phyloP scores from a whole-genome alignment of 305 asterid species.

The Plantago coronopus region DNA sequence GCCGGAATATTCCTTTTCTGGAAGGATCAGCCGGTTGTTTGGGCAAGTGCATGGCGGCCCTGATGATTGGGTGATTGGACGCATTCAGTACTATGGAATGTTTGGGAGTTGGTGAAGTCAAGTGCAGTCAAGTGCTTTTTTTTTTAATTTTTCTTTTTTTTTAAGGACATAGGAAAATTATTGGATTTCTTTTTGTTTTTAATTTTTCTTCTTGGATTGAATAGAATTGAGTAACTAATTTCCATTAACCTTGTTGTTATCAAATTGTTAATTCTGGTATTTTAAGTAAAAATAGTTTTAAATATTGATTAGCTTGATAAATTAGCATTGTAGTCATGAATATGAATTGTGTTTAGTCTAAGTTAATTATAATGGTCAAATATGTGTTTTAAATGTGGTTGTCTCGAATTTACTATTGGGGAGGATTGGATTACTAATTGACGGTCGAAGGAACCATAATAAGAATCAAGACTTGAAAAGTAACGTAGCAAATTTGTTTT shows the following conservation, averaged over 20 bases:
- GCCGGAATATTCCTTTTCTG: constrained; percentile 94
- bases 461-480: too few relatives aligned
- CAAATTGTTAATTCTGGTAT: constrained; percentile 25
- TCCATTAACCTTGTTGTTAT: constrained; percentile 20
- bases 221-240: constrained; percentile 42
- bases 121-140: constrained; percentile 30
- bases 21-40: constrained; percentile 97
- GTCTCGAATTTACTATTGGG: too few relatives aligned
- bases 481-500: too few relatives aligned
- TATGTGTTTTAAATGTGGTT: too few relatives aligned
- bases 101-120: constrained; percentile 20
- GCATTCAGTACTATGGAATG: constrained; percentile 30
- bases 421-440: too few relatives aligned
- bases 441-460: too few relatives aligned
- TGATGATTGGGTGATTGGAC: constrained; percentile 30
- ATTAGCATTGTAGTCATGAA: constrained; percentile 10
- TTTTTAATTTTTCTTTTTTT: neutral
- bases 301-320: constrained; percentile 11
- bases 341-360: too few relatives aligned
- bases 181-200: neutral
- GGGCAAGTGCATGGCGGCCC: constrained; percentile 99
- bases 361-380: too few relatives aligned
- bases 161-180: too few relatives aligned
- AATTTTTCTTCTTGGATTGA: constrained; percentile 21
- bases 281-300: constrained; percentile 3